Evolutionary conservation across 2,329 filamentous ascomycete species (phyloP), one percentile per base, ranked within the genome.

Genomic region (Piedraia hortae): DNA sequence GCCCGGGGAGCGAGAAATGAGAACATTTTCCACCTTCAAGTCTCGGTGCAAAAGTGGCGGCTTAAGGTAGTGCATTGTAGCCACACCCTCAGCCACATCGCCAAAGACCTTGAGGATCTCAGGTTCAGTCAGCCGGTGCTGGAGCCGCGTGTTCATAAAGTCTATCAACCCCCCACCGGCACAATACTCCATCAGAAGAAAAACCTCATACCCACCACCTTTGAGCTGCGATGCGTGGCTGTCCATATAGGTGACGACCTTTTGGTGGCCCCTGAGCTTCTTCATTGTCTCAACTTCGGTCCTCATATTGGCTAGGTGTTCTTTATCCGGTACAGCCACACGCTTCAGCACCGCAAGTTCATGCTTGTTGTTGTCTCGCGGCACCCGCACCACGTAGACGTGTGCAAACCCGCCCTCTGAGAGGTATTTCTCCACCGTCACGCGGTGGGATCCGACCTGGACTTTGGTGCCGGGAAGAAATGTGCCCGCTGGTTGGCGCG

Each of bases 281-380:
- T 97, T 97, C 85, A 97, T 97, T 8, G 85, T 97, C 53, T 97
- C 85, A 35, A 97, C 85, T 56, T 97, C 85, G 34, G 69, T 93
- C 46, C 85, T 68, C 85, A 97, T 93, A 46, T 74, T 80, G 30
- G 75, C 73, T 49, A 97, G 56, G 26, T 82, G 65, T 32, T 89
- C 74, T 56, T 89, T 91, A 49, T 97, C 85, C 14, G 85, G 78
- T 23, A 93, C 85, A 16, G 85, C 85, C 26, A 97, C 85, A 41
- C 85, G 61, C 57, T 97, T 91, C 39, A 91, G 54, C 21, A 91
- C 80, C 7, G 75, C 78, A 36, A 65, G 55, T 35, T 88, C 72
- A 31, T 71, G 69, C 30, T 73, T 72, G 43, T 74, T 63, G 39
- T 80, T 54, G 25, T 74, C 59, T 34, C 68, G 60, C 15, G 77